Evolutionary conservation across 225 moss, liverwort and hornwort species (phyloP), one percentile per base, ranked within the genome.

Genomic region (Ulota crispa): DNA sequence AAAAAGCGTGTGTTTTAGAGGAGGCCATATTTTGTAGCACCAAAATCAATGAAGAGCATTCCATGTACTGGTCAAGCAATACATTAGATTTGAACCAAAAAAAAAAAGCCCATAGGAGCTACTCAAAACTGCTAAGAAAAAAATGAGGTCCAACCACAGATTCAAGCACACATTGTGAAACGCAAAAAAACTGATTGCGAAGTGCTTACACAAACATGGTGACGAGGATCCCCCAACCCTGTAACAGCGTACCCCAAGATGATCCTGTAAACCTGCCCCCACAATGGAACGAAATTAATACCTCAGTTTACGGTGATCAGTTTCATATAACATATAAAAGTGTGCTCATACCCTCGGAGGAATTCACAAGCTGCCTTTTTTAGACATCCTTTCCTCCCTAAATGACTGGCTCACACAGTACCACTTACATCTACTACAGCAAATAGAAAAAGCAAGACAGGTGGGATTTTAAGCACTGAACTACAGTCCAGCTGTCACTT

Each of bases 201-300:
- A 66, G 45, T 66, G 45, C 96, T 92, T 89, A 97, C 97, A 91
- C 24, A 84, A 94, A 92, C 93, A 97, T 92, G 75, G 91, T 97
- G 83, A 95, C 72, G 41, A 97, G 83, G 27, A 97, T 94, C 77
- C 95, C 97, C 97, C 93, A 97, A 34, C 97, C 97, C 76, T 97
- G 97, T 23, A 97, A 75, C 64, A 95, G 55, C 26, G 92, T 86
- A 75, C 97, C 97, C 97, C 97, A 97, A 53, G 92, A 76, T 72
- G 97, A 95, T 67, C 95, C 97, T 15, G 91, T 94, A 70, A 93
- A 97, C 96, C 96, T 96, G 93, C 42, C 15, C 80, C 34, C 70
- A 42, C 55, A 70, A 66, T 32, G 80, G 39, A 83, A 36, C 30
- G 26, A 73, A 73, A 11, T 31, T 62, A 55, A 79, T 50, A 54